Base-by-base conservation (phyloP, 1,284 basidiomycete species). In the Ceratobasidium sp. region DNA sequence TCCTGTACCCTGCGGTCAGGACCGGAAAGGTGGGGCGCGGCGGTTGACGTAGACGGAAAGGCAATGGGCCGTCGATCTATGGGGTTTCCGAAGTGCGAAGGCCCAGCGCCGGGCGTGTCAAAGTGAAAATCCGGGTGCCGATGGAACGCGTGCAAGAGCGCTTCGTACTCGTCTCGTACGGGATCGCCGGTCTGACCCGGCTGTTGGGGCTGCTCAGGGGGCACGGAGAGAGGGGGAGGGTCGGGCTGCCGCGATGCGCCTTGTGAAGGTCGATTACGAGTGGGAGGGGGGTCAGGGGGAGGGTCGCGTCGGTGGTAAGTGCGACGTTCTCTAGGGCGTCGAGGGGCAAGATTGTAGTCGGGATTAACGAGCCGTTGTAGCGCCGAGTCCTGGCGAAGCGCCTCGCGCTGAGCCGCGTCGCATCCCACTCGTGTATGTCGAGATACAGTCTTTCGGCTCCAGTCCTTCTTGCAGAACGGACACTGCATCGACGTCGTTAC, bases 51-150 rank as follows among this genome's bases (percentile, higher is more conserved):
- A n/a, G 4, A 20, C 0, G n/a, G 17, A 12, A 20, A 20, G 15
- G 20, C 7, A 4, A 20, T 6, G 15, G 44, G 38, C 3, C n/a
- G n/a, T n/a, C 54, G 54, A 6, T 33, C 33, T 33, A 33, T 1
- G 2, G 33, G 33, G 33, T 70, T 38, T 1, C 3, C 28, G 9
- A 23, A 17, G 23, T 38, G 33, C 33, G 68, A 70, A 26, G 68
- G 50, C 46, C 68, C 54, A 38, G 68, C 50, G 1, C 68, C 68
- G 6, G 68, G 68, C 1, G 68, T 70, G 20, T 57, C 33, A 38
- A 56, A 38, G 13, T 5, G 3, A 23, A 56, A 70, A 23, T 54
- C 50, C 15, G n/a, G 17, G 33, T 70, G 68, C 4, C 52, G 28
- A n/a, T 6, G 33, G 4, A n/a, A 20, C 20, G 42, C 54, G 15